phyloP scores from a whole-genome alignment of 2,329 filamentous ascomycete species.

The Ascochyta lentis region DNA sequence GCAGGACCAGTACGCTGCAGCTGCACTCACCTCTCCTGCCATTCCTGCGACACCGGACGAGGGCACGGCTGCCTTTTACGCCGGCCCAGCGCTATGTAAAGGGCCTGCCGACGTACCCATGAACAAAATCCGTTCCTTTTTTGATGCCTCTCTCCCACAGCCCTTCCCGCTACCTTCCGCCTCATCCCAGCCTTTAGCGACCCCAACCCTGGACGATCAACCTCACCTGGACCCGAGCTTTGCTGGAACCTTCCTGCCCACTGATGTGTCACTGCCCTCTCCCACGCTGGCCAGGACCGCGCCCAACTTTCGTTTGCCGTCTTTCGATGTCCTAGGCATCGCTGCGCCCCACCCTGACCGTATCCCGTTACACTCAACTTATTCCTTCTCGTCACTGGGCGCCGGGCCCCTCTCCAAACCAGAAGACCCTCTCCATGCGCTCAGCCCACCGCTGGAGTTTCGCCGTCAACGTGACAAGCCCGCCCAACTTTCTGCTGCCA shows the following conservation, averaged over 20 bases:
- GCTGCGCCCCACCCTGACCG: constrained; percentile 55
- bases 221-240: constrained; percentile 38
- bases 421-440: constrained; percentile 50
- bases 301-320: constrained; percentile 58
- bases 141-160: constrained; percentile 38
- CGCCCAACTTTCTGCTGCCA: constrained; percentile 22
- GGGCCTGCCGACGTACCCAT: constrained; percentile 17
- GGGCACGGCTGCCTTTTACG: constrained; percentile 23
- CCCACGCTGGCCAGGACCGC: constrained; percentile 40
- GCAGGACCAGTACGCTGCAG: constrained; percentile 20
- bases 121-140: constrained; percentile 30
- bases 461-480: constrained; percentile 27
- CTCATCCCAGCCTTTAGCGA: constrained; percentile 27
- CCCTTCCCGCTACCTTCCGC: constrained; percentile 40
- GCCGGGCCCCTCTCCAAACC: constrained; percentile 49
- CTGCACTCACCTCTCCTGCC: constrained; percentile 21
- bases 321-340: constrained; percentile 61
- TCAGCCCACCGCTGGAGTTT: constrained; percentile 41
- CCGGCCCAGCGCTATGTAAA: constrained; percentile 18
- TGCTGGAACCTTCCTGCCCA: constrained; percentile 35
- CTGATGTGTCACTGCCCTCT: constrained; percentile 39
- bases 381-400: constrained; percentile 43
- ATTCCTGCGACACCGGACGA: constrained; percentile 33
- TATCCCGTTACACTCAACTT: constrained; percentile 33
- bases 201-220: constrained; percentile 35